Evolutionary conservation across 2,329 filamentous ascomycete genomes (phyloP).

Genomic region (Cladosporium austrohemisphaericum): DNA sequence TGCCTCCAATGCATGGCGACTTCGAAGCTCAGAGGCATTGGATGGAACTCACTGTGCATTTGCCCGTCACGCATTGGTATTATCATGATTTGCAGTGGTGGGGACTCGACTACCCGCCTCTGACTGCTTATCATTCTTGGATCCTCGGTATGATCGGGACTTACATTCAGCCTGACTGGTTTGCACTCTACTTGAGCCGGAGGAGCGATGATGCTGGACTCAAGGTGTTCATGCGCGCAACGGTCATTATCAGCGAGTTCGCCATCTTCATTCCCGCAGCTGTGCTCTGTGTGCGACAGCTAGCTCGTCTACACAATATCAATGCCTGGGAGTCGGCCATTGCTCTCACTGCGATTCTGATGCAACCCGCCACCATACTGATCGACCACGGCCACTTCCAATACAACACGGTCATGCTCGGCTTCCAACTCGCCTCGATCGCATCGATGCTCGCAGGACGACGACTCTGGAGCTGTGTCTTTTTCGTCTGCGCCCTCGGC

Average conservation of each 20-base stretch:
- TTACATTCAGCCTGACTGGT: slow-evolving; percentile 78
- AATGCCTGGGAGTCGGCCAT: slow-evolving; percentile 75
- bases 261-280: slow-evolving; percentile 81
- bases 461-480: slow-evolving; percentile 82
- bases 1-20: slow-evolving; percentile 89
- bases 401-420: slow-evolving; percentile 98
- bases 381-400: slow-evolving; percentile 97
- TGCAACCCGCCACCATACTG: slow-evolving; percentile 86
- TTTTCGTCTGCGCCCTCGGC: slow-evolving; percentile 88
- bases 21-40: slow-evolving; percentile 98
- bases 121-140: slow-evolving; percentile 99
- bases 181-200: slow-evolving; percentile 76
- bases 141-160: slow-evolving; percentile 80
- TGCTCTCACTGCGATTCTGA: slow-evolving; percentile 80
- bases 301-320: slow-evolving; percentile 70
- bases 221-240: slow-evolving; percentile 94
- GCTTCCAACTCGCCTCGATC: slow-evolving; percentile 79
- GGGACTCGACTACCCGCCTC: slow-evolving; percentile 94
- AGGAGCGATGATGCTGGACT: slow-evolving; percentile 73
- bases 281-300: slow-evolving; percentile 80
- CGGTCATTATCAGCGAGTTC: slow-evolving; percentile 87
- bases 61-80: slow-evolving; percentile 94
- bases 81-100: slow-evolving; percentile 96
- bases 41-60: slow-evolving; percentile 92
- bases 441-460: slow-evolving; percentile 84